Evolutionary conservation across 371 early-diverging fungal species (phyloP), one percentile per base, ranked within the genome.

Genomic region (Haplosporangium sp.): DNA sequence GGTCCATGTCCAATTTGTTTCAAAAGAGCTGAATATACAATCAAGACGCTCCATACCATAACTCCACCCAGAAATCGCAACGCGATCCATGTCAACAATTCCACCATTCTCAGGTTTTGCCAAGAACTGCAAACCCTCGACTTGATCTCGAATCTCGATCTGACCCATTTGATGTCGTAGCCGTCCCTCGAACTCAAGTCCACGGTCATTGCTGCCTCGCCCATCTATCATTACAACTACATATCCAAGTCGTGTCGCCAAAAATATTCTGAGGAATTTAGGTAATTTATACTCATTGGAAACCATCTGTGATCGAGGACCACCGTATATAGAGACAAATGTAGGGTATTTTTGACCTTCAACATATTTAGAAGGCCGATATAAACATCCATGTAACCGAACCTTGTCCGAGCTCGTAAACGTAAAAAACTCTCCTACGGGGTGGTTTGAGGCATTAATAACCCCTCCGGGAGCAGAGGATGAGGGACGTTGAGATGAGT

Each of bases 141-240:
- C 87, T 63, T 93, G 93, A 76, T 95, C 95, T 34, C 83, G 79
- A 13, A 95, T 74, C 82, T 94, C 94, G 1, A 92, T 87, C 15
- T 76, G 79, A 0, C 93, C 94, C 71, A 95, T 72, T 1, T 77
- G 83, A 38, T 81, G 47, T 9, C 86, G 77, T 7, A 95, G 79
- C 58, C 77, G 70, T 0, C 91, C 76, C 67, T 94, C 95, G 72
- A 93, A 94, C n/a, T 61, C 74, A 0, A 90, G 56, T 0, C 95
- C 95, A 2, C 94, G 87, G 62, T 92, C 90, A 19, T 86, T 84
- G 1, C 94, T 91, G 0, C 95, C 95, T 20, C 94, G 89, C 3
- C 92, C 89, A 67, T 95, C 95, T 13, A 95, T 86, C 55, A 93
- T 84, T 7, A 94, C 90, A 0, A 94, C 93, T 1, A 88, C 89